Evolutionary conservation across 106 monocot genomes (phyloP), one percentile per base, ranked within the genome.

Genomic region (Apostasia shenzhenica): DNA sequence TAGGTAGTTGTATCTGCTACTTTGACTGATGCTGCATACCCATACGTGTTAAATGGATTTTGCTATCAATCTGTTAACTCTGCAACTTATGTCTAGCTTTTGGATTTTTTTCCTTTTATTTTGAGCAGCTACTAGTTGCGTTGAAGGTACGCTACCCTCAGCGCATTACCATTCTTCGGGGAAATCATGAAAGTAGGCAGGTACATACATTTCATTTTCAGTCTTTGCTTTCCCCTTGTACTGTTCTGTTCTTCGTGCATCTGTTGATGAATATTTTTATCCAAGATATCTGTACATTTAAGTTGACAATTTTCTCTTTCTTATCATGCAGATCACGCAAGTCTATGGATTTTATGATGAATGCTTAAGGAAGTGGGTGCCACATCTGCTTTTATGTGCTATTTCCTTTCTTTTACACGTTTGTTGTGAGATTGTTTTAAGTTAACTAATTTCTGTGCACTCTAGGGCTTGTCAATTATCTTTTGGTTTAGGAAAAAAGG

Each of bases 301-400:
- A 48, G 8, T n/a, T 65, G 48, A 65, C 8, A 48, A 7, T n/a
- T 14, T 65, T 65, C 48, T 65, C 0, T 9, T 46, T 57, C 63
- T 14, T 45, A 54, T 37, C 48, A 67, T 92, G 82, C 92, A 97
- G 95, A 97, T 97, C 59, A 97, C 95, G 1, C 95, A 97, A 74
- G 95, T 97, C 67, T 97, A 97, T 92, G 95, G 95, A 67, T 95
- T 95, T 63, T 95, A 95, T 75, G 95, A 95, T 60, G 95, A 95
- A 70, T 95, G 95, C 72, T 68, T 97, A 69, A 72, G 95, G 62
- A 97, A 97, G 95, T 97, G 72, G 89, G 92, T 87, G 73, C 56
- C 14, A 59, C 47, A 8, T 50, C 50, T 50, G 8, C 6, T 26
- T 26, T 26, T 26, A 26, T 26, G 26, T 26, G 26, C 26, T 26